Conservation (phyloP, 2,329 filamentous ascomycete genomes). For the Karstenula rhodostoma region DNA sequence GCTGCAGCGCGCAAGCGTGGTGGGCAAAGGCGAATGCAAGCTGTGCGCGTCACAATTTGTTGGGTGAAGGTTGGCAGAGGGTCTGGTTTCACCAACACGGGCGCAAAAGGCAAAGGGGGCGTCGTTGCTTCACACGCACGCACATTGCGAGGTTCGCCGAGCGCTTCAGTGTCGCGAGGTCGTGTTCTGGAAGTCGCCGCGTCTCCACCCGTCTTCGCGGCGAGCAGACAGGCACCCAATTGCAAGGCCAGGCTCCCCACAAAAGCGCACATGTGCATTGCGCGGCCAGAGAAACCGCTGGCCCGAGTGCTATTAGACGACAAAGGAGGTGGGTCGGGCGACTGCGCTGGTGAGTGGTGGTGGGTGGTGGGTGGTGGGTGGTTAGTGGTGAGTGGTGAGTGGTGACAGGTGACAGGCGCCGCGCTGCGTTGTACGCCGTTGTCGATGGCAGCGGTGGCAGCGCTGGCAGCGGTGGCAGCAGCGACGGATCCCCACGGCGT, state of each 20-base stretch:
- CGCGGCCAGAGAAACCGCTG: slow-evolving; percentile 30
- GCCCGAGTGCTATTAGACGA: slow-evolving; percentile 6
- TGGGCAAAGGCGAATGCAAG: background rate
- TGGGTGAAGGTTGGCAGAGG: background rate
- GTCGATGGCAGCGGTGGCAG: background rate
- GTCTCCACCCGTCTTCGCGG: slow-evolving; percentile 12
- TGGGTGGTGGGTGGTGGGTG: too few relatives aligned
- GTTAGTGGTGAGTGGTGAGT: background rate
- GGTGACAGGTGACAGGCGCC: background rate
- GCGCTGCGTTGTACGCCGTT: background rate
- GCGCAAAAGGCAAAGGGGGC: background rate
- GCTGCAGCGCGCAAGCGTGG: background rate
- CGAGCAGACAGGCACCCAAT: slow-evolving; percentile 15
- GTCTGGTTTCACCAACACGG: background rate
- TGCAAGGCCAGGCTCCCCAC: slow-evolving; percentile 31
- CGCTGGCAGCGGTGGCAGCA: background rate
- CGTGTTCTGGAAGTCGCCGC: slow-evolving; percentile 14
- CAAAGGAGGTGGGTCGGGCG: slow-evolving; percentile 5
- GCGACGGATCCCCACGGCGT: slow-evolving; percentile 3
- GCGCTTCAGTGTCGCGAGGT: background rate
- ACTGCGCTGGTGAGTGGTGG: background rate
- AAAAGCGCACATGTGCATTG: slow-evolving; percentile 40
- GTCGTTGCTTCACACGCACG: background rate
- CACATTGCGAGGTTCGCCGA: slow-evolving; percentile 1
- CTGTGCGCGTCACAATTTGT: background rate